Percentiles rank a stretch among this genome's conserved stretches.
Evolutionary conservation across 2,329 filamentous ascomycete species (phyloP).

Genomic region (Arthroderma sp.): DNA sequence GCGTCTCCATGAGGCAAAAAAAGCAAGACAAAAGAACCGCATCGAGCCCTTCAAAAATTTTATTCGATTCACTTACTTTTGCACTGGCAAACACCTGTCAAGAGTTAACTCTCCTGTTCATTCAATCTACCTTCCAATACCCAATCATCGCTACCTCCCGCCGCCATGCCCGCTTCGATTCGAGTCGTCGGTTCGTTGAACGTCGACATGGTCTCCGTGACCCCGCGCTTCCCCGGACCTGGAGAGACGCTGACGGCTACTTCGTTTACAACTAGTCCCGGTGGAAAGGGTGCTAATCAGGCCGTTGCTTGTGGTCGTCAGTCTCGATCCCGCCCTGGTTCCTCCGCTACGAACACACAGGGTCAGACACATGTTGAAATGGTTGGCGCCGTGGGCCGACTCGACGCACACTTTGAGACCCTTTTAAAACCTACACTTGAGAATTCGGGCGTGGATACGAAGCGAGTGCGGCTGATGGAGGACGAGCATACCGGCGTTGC

Average conservation of each 20-base stretch:
- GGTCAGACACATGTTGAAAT: slow-evolving; percentile 45
- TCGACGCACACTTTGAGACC: slow-evolving; percentile 49
- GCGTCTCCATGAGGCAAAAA: too few species aligned
- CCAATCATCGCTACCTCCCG: background rate
- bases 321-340: slow-evolving; percentile 41
- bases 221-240: slow-evolving; percentile 64
- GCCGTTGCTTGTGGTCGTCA: slow-evolving; percentile 78
- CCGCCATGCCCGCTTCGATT: slow-evolving; percentile 41
- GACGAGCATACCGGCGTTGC: slow-evolving; percentile 53
- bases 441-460: slow-evolving; percentile 49
- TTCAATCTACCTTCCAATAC: too few species aligned
- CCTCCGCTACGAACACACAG: slow-evolving; percentile 11
- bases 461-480: slow-evolving; percentile 36
- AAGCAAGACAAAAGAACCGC: too few species aligned
- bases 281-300: slow-evolving; percentile 94
- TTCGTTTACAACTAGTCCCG: slow-evolving; percentile 66
- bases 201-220: slow-evolving; percentile 81
- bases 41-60: too few species aligned
- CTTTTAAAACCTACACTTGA: slow-evolving; percentile 46
- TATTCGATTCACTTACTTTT: too few species aligned
- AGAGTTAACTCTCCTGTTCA: too few species aligned
- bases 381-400: slow-evolving; percentile 55
- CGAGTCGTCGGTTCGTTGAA: slow-evolving; percentile 87
- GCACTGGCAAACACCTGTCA: too few species aligned
- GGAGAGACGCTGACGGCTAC: slow-evolving; percentile 79